Percentiles rank a stretch among this genome's conserved stretches.
Conservation (phyloP, 2,329 filamentous ascomycete genomes). For the Aspergillus bombycis region DNA sequence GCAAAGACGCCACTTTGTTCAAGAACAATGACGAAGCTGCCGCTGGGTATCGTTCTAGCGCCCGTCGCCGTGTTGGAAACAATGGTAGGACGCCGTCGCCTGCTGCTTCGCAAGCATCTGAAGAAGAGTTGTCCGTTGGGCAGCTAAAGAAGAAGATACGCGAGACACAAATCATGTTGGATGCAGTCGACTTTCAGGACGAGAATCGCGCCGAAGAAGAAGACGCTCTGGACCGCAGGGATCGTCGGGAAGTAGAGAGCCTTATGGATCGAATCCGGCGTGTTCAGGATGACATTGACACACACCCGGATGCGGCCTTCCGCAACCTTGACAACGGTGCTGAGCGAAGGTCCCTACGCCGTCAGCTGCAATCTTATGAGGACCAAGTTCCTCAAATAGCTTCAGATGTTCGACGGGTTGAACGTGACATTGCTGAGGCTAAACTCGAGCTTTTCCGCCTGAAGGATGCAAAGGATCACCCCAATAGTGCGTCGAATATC, state of each 20-base stretch:
- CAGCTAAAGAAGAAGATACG: conserved; percentile 90
- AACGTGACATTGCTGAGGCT: conserved; percentile 90
- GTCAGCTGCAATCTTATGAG: conserved; percentile 84
- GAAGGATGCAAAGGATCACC: conserved; percentile 89
- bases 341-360: conserved; percentile 80
- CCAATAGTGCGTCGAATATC: conserved; percentile 76
- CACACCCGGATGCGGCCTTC: conserved; percentile 76
- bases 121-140: conserved; percentile 82
- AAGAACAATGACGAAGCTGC: conserved; percentile 89
- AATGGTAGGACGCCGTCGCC: conserved; percentile 77
- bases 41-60: conserved; percentile 90
- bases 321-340: conserved; percentile 79
- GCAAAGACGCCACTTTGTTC: conserved; percentile 95
- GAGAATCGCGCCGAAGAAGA: conserved; percentile 89
- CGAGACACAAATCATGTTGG: conserved; percentile 90
- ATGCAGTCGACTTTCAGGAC: conserved; percentile 95
- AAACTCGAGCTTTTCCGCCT: conserved; percentile 90
- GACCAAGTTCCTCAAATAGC: conserved; percentile 91
- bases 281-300: conserved; percentile 92
- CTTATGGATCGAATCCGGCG: conserved; percentile 89
- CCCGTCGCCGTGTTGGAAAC: conserved; percentile 77
- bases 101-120: conserved; percentile 66
- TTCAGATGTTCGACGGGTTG: conserved; percentile 85
- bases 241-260: conserved; percentile 90
- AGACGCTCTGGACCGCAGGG: conserved; percentile 84